These are phyloP conservation scores for Pyricularia sp. DNA, from an alignment of 2,329 filamentous ascomycete genomes.

Conservation along the genomic window DNA sequence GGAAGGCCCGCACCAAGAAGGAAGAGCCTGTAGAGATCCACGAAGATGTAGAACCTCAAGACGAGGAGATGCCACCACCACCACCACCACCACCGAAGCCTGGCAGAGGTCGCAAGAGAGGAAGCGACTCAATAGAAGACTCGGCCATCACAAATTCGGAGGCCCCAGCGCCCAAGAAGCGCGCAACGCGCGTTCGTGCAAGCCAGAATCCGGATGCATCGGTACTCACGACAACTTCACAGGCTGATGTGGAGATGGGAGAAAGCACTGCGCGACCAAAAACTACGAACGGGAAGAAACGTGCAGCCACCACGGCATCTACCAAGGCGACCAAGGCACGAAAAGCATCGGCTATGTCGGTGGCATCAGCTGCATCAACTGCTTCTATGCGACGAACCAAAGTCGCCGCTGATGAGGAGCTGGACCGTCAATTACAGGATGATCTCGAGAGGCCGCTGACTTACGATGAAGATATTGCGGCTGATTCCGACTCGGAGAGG, in stretches of 20 bases:
- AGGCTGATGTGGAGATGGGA: slow-evolving; percentile 28
- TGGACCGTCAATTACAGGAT: slow-evolving; percentile 56
- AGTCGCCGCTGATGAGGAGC: slow-evolving; percentile 53
- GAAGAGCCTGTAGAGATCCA: slow-evolving; percentile 40
- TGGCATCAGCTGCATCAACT: slow-evolving; percentile 34
- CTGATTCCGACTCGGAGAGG: slow-evolving; percentile 36
- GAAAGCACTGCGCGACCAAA: slow-evolving; percentile 22
- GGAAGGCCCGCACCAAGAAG: slow-evolving; percentile 41
- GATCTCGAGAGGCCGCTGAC: slow-evolving; percentile 50
- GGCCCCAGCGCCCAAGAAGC: slow-evolving; percentile 48
- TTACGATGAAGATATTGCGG: slow-evolving; percentile 40
- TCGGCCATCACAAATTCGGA: slow-evolving; percentile 31
- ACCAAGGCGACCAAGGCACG: slow-evolving; percentile 26
- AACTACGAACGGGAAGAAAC: slow-evolving; percentile 27
- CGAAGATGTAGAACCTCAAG: slow-evolving; percentile 23
- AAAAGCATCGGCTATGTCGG: slow-evolving; percentile 37
- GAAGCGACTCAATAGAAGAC: slow-evolving; percentile 49
- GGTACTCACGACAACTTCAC: slow-evolving; percentile 21
- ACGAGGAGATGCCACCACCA: slow-evolving; percentile 19
- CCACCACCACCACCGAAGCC: slow-evolving; percentile 30
- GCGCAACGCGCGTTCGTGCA: slow-evolving; percentile 39
- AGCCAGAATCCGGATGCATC: slow-evolving; percentile 34
- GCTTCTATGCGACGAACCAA: slow-evolving; percentile 23
- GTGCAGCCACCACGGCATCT: slow-evolving; percentile 28
- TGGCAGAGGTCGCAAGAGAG: slow-evolving; percentile 50